Evolutionary conservation across 31 red algal species (phyloP).

Genomic region (Porphyra umbilicalis): DNA sequence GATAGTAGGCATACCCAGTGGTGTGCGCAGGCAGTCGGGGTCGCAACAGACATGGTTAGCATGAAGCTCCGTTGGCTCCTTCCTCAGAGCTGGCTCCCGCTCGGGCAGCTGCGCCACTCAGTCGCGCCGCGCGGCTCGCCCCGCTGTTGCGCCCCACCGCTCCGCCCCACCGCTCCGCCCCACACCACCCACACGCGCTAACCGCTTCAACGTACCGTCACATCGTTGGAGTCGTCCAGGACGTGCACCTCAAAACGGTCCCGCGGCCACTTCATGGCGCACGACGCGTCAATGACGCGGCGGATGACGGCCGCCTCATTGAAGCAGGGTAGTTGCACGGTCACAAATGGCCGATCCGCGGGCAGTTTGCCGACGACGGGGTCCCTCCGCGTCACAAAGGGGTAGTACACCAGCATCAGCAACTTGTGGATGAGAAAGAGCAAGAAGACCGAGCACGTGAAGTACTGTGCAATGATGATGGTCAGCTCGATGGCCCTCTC

Average conservation of each 20-base stretch:
- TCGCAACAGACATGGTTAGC: background rate
- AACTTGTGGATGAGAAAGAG: background rate
- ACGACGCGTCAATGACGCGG: constrained; percentile 13
- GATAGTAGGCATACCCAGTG: background rate
- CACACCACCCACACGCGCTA: no score
- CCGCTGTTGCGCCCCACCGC: no score
- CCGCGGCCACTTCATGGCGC: constrained; percentile 11
- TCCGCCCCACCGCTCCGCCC: no score
- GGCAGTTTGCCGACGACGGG: background rate
- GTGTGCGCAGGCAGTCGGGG: background rate
- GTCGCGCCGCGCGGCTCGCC: no score
- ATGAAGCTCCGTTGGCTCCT: background rate
- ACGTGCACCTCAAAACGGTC: constrained; percentile 26
- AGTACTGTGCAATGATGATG: background rate
- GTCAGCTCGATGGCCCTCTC: background rate
- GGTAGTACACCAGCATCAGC: background rate
- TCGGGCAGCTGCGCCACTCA: no score
- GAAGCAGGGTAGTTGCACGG: constrained; percentile 21
- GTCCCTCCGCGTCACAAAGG: background rate
- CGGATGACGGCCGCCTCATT: constrained; percentile 18
- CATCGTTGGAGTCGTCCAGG: constrained; percentile 32
- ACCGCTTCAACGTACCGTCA: constrained; percentile 18
- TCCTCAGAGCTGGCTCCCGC: background rate
- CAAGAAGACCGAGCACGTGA: background rate
- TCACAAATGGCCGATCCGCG: constrained; percentile 6